Conservation (phyloP, 2,329 filamentous ascomycete genomes). For the Aspergillus carbonarius region DNA sequence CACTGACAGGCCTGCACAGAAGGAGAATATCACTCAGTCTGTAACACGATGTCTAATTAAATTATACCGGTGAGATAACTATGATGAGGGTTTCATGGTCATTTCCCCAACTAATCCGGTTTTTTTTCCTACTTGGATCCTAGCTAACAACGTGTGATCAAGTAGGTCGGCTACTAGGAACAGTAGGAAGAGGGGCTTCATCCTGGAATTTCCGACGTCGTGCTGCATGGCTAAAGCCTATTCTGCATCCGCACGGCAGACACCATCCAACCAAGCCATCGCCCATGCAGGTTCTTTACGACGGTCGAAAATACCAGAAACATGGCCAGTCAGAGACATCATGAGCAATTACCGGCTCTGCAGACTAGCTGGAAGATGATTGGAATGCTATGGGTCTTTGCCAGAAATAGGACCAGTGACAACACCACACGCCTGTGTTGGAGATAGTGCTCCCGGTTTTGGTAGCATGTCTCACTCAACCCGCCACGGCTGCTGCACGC, state of each 20-base stretch:
- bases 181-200: neutral
- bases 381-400: slow-evolving; percentile 6
- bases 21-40: too few relatives aligned
- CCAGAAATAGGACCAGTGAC: slow-evolving; percentile 8
- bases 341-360: slow-evolving; percentile 1
- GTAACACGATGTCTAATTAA: too few relatives aligned
- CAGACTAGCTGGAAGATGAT: slow-evolving; percentile 7
- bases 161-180: neutral
- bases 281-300: slow-evolving; percentile 10
- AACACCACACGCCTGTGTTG: slow-evolving; percentile 4
- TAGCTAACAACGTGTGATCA: neutral
- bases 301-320: slow-evolving; percentile 18
- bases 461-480: slow-evolving; percentile 10
- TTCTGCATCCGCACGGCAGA: slow-evolving; percentile 5
- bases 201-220: neutral
- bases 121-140: neutral
- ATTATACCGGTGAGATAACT: neutral
- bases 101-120: neutral
- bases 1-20: too few relatives aligned
- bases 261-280: slow-evolving; percentile 7
- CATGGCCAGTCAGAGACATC: slow-evolving; percentile 16
- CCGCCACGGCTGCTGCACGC: slow-evolving; percentile 2
- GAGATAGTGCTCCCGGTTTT: slow-evolving; percentile 4
- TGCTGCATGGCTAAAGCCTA: neutral
- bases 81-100: neutral